Evolutionary conservation across 2,329 filamentous ascomycete species (phyloP).

Genomic region (Coleophoma crateriformis): DNA sequence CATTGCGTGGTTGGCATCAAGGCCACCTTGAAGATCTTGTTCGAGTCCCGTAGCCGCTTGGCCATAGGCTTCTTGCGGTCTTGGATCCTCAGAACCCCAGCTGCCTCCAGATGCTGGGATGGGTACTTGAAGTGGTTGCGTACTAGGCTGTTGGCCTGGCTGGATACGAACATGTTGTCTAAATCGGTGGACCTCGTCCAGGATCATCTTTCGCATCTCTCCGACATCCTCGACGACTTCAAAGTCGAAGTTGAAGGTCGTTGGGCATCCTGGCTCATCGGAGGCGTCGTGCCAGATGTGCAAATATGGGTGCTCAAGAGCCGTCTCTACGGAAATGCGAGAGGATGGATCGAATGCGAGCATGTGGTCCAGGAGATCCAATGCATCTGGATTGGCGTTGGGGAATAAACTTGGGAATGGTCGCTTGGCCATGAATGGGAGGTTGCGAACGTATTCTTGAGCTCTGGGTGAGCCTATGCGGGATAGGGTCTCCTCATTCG

Average conservation of each 20-base stretch:
- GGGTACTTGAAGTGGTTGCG: slow-evolving; percentile 22
- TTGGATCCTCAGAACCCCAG: slow-evolving; percentile 27
- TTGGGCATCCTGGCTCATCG: slow-evolving; percentile 90
- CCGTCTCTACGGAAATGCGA: slow-evolving; percentile 90
- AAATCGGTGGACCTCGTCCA: slow-evolving; percentile 90
- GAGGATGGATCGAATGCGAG: slow-evolving; percentile 92
- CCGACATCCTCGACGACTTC: slow-evolving; percentile 93
- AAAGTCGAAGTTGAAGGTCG: slow-evolving; percentile 96
- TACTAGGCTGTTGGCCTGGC: slow-evolving; percentile 21
- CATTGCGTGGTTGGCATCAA: slow-evolving; percentile 22
- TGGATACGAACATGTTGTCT: slow-evolving; percentile 43
- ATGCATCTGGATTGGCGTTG: slow-evolving; percentile 89
- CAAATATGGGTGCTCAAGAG: slow-evolving; percentile 92
- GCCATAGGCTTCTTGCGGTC: slow-evolving; percentile 27
- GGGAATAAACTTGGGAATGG: slow-evolving; percentile 85
- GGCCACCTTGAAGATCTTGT: slow-evolving; percentile 27
- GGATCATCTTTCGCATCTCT: slow-evolving; percentile 95
- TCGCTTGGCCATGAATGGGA: slow-evolving; percentile 92
- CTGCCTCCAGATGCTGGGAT: slow-evolving; percentile 24
- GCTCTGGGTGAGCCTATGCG: slow-evolving; percentile 93
- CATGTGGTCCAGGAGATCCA: slow-evolving; percentile 95
- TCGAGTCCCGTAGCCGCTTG: slow-evolving; percentile 25
- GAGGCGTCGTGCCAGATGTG: slow-evolving; percentile 98
- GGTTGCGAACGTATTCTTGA: slow-evolving; percentile 96
- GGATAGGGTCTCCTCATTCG: slow-evolving; percentile 87